Evolutionary conservation across 2,329 filamentous ascomycete species (phyloP).

Genomic region (Ceratocystis smalleyi): DNA sequence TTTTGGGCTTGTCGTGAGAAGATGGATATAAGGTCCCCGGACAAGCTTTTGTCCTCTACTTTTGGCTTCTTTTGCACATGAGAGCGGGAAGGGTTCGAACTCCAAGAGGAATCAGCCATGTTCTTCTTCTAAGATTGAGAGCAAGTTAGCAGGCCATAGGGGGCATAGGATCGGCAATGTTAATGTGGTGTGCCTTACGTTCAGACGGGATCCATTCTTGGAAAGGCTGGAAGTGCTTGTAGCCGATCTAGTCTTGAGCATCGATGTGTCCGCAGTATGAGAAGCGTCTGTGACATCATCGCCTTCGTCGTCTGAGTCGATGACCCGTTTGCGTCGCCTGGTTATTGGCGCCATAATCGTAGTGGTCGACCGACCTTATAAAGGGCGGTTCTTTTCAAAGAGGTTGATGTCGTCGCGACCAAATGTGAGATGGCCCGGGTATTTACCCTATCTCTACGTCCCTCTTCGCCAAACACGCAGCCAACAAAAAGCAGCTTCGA

Average conservation of each 20-base stretch:
- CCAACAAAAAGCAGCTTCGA: not conserved
- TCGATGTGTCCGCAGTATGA: slow-evolving; percentile 36
- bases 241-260: slow-evolving; percentile 28
- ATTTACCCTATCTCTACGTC: not conserved
- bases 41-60: slow-evolving; percentile 35
- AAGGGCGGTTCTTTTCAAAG: not conserved
- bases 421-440: not conserved
- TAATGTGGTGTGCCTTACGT: slow-evolving; percentile 12
- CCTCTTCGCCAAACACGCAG: not conserved
- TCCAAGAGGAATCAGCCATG: slow-evolving; percentile 29
- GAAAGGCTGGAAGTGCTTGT: slow-evolving; percentile 30
- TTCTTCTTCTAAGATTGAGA: slow-evolving; percentile 14
- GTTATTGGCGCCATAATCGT: slow-evolving; percentile 39
- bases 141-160: slow-evolving; percentile 11
- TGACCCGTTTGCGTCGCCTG: slow-evolving; percentile 42
- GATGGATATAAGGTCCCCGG: slow-evolving; percentile 41
- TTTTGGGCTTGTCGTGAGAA: slow-evolving; percentile 46
- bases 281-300: slow-evolving; percentile 33
- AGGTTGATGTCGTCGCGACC: not conserved
- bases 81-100: slow-evolving; percentile 30
- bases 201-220: slow-evolving; percentile 22
- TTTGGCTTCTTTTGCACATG: slow-evolving; percentile 30
- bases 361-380: not conserved
- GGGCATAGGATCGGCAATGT: not conserved
- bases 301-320: slow-evolving; percentile 36